Evolutionary conservation across 2,329 filamentous ascomycete genomes (phyloP).

Genomic region (Falciphora oryzae): DNA sequence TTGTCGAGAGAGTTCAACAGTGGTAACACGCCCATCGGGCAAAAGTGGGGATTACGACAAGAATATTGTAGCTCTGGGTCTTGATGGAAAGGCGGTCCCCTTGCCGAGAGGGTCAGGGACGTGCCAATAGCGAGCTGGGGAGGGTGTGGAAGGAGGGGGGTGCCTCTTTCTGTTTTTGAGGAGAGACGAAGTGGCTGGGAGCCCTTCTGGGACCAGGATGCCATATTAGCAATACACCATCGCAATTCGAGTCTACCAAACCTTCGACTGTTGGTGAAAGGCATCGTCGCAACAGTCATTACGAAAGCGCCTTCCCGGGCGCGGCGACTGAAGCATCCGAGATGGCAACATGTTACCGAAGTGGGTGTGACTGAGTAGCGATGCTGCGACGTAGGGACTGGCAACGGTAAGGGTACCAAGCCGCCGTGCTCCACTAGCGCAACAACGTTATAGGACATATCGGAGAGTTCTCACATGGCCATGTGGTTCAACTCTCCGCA

Average conservation of each 20-base stretch:
- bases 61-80: background rate
- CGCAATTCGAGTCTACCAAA: constrained; percentile 6
- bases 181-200: background rate
- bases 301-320: background rate
- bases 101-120: constrained; percentile 2
- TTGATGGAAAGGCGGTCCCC: constrained; percentile 7
- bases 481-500: background rate
- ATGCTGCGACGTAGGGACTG: background rate
- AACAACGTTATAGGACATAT: background rate
- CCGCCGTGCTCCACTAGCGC: background rate
- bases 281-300: background rate
- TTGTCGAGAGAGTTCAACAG: too few species aligned
- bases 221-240: constrained; percentile 1
- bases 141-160: background rate
- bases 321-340: background rate
- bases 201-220: background rate
- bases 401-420: background rate
- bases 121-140: background rate
- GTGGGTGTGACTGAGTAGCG: background rate
- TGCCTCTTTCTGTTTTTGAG: too few species aligned
- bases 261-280: background rate
- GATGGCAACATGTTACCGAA: background rate
- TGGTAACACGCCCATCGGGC: too few species aligned
- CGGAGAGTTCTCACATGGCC: background rate
- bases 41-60: too few species aligned